These are phyloP conservation scores for Apiospora koreana DNA, from an alignment of 2,329 filamentous ascomycete genomes.

Conservation along the genomic window DNA sequence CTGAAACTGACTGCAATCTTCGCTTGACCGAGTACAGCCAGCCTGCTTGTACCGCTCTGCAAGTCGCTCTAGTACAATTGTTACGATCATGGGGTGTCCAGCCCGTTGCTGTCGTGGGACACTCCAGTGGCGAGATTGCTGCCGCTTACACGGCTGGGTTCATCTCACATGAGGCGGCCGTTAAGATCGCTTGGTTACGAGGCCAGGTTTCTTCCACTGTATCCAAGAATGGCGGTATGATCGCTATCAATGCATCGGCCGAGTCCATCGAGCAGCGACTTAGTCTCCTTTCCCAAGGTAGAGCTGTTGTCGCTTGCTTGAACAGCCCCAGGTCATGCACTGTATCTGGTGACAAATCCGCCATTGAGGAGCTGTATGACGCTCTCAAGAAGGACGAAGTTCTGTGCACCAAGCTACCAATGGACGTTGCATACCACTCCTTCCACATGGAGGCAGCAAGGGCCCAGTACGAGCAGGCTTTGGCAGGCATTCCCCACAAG, in stretches of 20 bases:
- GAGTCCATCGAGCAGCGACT: slow-evolving; percentile 32
- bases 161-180: slow-evolving; percentile 39
- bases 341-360: slow-evolving; percentile 39
- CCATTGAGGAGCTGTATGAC: slow-evolving; percentile 27
- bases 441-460: slow-evolving; percentile 38
- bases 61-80: slow-evolving; percentile 44
- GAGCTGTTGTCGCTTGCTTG: slow-evolving; percentile 42
- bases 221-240: slow-evolving; percentile 40
- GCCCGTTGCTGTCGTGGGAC: slow-evolving; percentile 40
- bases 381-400: slow-evolving; percentile 35
- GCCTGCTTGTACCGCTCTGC: slow-evolving; percentile 43
- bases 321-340: slow-evolving; percentile 47
- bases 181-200: slow-evolving; percentile 43
- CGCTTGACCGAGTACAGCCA: slow-evolving; percentile 39
- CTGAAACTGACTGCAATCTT: slow-evolving; percentile 27
- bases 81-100: slow-evolving; percentile 34
- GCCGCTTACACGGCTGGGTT: slow-evolving; percentile 43
- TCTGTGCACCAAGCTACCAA: slow-evolving; percentile 37
- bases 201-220: slow-evolving; percentile 34
- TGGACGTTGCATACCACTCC: slow-evolving; percentile 46
- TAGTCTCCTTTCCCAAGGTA: slow-evolving; percentile 12
- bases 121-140: slow-evolving; percentile 50
- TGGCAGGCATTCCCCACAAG: background rate
- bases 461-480: background rate
- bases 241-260: slow-evolving; percentile 38